Conservation (phyloP, 2,329 filamentous ascomycete species). For the Microascus cirrosus region DNA sequence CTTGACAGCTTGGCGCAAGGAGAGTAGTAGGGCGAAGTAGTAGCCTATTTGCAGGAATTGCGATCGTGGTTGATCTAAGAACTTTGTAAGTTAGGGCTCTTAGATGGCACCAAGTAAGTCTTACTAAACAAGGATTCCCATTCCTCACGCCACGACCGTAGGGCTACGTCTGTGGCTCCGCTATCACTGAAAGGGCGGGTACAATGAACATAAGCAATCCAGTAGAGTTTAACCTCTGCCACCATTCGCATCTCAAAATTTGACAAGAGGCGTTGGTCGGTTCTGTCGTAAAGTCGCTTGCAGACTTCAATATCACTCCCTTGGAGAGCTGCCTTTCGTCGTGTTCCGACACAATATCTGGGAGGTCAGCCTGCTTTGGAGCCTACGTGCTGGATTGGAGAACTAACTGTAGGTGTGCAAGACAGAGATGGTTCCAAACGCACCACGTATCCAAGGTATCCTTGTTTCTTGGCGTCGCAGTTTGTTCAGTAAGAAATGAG, state of each 20-base stretch:
- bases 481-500: background rate
- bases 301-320: constrained; percentile 12
- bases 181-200: constrained; percentile 6
- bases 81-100: background rate
- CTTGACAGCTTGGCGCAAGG: constrained; percentile 12
- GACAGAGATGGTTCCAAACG: constrained; percentile 16
- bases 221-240: constrained; percentile 16
- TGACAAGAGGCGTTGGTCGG: constrained; percentile 1
- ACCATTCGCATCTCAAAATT: constrained; percentile 17
- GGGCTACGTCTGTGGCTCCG: constrained; percentile 4
- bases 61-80: constrained; percentile 14
- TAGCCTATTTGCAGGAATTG: constrained; percentile 18
- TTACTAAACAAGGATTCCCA: constrained; percentile 13
- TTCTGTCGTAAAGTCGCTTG: constrained; percentile 5
- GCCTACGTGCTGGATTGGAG: background rate
- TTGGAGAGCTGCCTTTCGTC: constrained; percentile 11
- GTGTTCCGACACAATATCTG: constrained; percentile 16
- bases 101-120: background rate
- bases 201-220: constrained; percentile 14
- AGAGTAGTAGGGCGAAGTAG: constrained; percentile 15
- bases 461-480: background rate
- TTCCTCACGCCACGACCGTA: constrained; percentile 12
- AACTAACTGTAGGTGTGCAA: constrained; percentile 15
- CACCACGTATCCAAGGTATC: constrained; percentile 10
- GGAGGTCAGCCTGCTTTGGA: background rate